Evolutionary conservation across 176 grass and related monocot species (phyloP), one percentile per base, ranked within the genome.

Genomic region (Thinopyrum elongatum): DNA sequence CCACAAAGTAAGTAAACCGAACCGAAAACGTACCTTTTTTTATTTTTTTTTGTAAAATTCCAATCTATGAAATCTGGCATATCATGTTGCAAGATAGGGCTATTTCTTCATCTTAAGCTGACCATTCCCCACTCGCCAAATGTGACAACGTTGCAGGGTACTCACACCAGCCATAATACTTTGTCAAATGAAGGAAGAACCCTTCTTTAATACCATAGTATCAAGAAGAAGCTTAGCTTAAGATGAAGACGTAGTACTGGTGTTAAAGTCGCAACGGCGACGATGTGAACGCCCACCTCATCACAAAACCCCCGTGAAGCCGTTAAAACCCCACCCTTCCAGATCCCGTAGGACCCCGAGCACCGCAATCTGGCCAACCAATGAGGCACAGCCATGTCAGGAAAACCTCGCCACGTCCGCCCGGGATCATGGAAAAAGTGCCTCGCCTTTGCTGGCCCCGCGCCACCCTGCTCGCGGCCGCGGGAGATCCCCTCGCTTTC

Each of bases 271-370:
- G 41, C 42, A 51, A 23, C 25, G 72, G 70, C 71, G 36, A 11
- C 4, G 81, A 61, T 42, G 87, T 81, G 67, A 81, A 55, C 69
- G 17, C 78, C 74, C 78, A 38, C 58, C 31, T 36, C 46, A 36
- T 91, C 92, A 94, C 84, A 89, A 42, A 74, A 68, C 10, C 81
- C 72, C 77, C 92, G 92, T 94, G 92, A 84, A 11, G 36, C 72
- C 84, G 82, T 74, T 80, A 57, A 79, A 49, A n/a, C 69, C 68
- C 17, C 55, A 26, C 36, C 70, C 77, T 73, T 44, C 30, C 86
- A 5, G 35, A 63, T 73, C 85, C n/a, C 42, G 36, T n/a, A 21
- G 23, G 53, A n/a, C 79, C 73, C 12, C 44, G 9, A 76, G 4
- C 87, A 76, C 76, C 77, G 88, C 82, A 92, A 92, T 95, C 93